Evolutionary conservation across 2,329 filamentous ascomycete genomes (phyloP).

Genomic region (Calycina herbarum): DNA sequence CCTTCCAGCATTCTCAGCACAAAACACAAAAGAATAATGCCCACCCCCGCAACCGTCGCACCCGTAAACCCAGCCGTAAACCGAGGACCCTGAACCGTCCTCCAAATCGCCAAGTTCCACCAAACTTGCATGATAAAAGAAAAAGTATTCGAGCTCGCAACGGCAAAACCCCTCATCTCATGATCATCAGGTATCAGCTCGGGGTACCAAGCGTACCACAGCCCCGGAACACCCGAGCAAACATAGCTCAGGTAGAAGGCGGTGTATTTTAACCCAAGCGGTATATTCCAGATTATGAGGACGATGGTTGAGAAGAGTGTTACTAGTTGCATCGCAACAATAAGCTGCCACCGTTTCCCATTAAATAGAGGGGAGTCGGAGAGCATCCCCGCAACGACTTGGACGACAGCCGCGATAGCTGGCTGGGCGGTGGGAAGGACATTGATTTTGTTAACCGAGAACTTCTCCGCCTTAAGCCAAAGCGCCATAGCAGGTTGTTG

Average conservation of each 20-base stretch:
- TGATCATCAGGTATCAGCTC: slow-evolving; percentile 32
- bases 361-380: slow-evolving; percentile 29
- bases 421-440: slow-evolving; percentile 28
- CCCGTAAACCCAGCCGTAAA: slow-evolving; percentile 27
- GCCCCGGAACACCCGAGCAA: slow-evolving; percentile 37
- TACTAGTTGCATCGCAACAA: slow-evolving; percentile 27
- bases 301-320: slow-evolving; percentile 35
- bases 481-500: slow-evolving; percentile 29
- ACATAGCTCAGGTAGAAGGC: slow-evolving; percentile 39
- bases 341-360: slow-evolving; percentile 31
- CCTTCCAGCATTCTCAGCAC: background rate
- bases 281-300: slow-evolving; percentile 36
- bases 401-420: slow-evolving; percentile 24
- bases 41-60: slow-evolving; percentile 18
- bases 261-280: slow-evolving; percentile 35
- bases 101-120: slow-evolving; percentile 31
- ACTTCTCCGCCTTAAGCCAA: slow-evolving; percentile 25
- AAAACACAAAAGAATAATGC: slow-evolving; percentile 8
- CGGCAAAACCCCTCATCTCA: slow-evolving; percentile 33
- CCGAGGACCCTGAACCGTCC: slow-evolving; percentile 25
- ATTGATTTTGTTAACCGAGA: slow-evolving; percentile 27
- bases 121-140: slow-evolving; percentile 30
- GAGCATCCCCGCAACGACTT: slow-evolving; percentile 28
- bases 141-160: slow-evolving; percentile 26
- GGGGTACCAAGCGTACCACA: slow-evolving; percentile 37